Evolutionary conservation across 1,139 yeast genomes (phyloP), one percentile per base, ranked within the genome.

Genomic region (Yamadazyma diospyri): DNA sequence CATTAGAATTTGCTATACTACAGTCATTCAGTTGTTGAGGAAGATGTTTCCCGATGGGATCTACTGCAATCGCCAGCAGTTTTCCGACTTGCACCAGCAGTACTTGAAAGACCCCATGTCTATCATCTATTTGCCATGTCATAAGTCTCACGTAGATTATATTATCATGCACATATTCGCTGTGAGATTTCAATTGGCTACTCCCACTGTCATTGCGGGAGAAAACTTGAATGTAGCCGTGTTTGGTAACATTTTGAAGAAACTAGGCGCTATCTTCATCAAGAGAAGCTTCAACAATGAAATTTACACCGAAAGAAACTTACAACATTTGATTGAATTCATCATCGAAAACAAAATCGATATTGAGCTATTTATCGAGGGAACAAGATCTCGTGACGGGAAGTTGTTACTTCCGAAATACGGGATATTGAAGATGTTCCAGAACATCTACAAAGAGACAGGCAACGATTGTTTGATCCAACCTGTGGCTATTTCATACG

Each of bases 381-480:
- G 85, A 13, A 76, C 82, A 2, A 66, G 85, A 36, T 78, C 84
- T 3, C 66, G 85, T 42, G 80, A 78, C 36, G 85, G 85, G 11
- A 78, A 78, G 48, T 58, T 78, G 32, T 61, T 79, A 24, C 65
- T 80, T 17, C 85, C 85, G 7, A 79, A 78, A 47, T 78, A 75
- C 46, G 85, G 85, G 11, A 72, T 78, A 38, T 63, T 78, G 43
- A 78, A 78, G 53, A 69, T 65, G 11, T 51, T 71, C 36, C 59
- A 72, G 26, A 57, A 69, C 30, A 59, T 67, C 23, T 79, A 72
- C 38, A 69, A 68, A 9, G 59, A 64, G n/a, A 39, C 45, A 4
- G 55, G 68, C 2, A 66, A 66, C 30, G 69, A 69, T 46, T 41
- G 67, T 50, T 41, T 61, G 55, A 57, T 78, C 29, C 76, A 74